Evolutionary conservation across 176 grass and related monocot species (phyloP).

Genomic region (Juncus effusus): DNA sequence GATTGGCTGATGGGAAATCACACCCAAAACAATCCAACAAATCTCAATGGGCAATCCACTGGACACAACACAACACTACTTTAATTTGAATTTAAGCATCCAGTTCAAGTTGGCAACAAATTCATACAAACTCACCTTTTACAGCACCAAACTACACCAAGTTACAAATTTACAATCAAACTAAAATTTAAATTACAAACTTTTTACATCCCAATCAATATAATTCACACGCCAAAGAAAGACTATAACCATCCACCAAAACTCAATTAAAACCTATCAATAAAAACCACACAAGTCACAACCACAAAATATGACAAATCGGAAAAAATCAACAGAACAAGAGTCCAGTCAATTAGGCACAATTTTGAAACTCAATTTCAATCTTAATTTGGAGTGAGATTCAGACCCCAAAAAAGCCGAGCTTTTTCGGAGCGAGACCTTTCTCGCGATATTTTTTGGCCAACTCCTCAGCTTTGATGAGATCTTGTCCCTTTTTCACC

Average conservation of each 20-base stretch:
- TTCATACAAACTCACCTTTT: background rate
- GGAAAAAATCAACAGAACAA: background rate
- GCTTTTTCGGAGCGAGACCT: slow-evolving; percentile 42
- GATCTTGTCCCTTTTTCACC: slow-evolving; percentile 42
- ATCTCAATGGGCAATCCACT: background rate
- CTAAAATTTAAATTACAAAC: slow-evolving; percentile 22
- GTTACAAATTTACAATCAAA: slow-evolving; percentile 32
- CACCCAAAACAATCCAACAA: no score
- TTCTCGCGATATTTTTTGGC: slow-evolving; percentile 44
- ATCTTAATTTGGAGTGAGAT: background rate
- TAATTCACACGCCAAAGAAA: slow-evolving; percentile 5
- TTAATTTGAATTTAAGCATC: background rate
- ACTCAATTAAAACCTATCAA: slow-evolving; percentile 8
- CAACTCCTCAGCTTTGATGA: slow-evolving; percentile 38
- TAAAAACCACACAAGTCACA: background rate
- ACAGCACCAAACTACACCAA: background rate
- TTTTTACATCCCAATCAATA: slow-evolving; percentile 22
- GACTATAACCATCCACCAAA: slow-evolving; percentile 9
- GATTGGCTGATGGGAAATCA: background rate
- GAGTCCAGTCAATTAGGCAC: no score
- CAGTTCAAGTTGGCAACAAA: background rate
- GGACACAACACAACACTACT: background rate
- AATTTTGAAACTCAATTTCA: slow-evolving; percentile 1
- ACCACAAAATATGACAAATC: background rate
- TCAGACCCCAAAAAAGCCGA: slow-evolving; percentile 35